phyloP scores from a whole-genome alignment of 495 filamentous ascomycete genomes.

The Chaetomidium leptoderma region DNA sequence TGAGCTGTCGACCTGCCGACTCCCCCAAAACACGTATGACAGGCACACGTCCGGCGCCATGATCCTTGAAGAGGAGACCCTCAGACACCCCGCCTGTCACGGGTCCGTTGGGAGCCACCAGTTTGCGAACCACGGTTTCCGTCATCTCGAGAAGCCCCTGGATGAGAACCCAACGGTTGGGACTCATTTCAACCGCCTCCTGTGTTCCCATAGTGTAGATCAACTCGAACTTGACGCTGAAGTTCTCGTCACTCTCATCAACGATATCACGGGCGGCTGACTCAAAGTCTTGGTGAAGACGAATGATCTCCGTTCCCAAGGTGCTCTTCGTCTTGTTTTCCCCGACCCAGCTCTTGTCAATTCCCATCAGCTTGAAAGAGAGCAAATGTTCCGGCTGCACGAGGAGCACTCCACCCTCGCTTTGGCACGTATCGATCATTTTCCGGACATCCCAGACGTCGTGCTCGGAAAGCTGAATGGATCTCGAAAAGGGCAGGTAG shows the following conservation, averaged over 20 bases:
- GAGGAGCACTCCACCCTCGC: conserved; percentile 50
- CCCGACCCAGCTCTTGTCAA: conserved; percentile 46
- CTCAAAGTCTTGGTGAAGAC: background rate
- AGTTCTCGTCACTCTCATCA: conserved; percentile 64
- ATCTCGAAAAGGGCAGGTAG: conserved; percentile 59
- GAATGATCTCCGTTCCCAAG: too few species aligned
- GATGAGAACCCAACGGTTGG: conserved; percentile 56
- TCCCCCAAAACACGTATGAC: conserved; percentile 40
- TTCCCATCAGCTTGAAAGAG: conserved; percentile 61
- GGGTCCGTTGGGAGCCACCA: conserved; percentile 34
- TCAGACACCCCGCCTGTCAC: background rate
- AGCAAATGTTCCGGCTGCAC: conserved; percentile 66
- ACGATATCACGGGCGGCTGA: conserved; percentile 48
- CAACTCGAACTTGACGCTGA: conserved; percentile 56
- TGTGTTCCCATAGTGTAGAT: conserved; percentile 68
- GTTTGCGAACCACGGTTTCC: conserved; percentile 22
- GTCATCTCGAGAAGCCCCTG: conserved; percentile 43
- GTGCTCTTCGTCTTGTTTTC: background rate
- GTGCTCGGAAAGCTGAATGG: conserved; percentile 31
- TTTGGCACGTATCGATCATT: conserved; percentile 47
- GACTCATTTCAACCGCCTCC: conserved; percentile 49
- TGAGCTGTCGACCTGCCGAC: conserved; percentile 32
- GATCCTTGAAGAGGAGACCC: conserved; percentile 15
- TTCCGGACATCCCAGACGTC: conserved; percentile 32
- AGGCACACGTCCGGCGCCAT: conserved; percentile 28